These are phyloP conservation scores for Capsicum rhomboideum DNA, from an alignment of 257 asterid species.

Conservation along the genomic window DNA sequence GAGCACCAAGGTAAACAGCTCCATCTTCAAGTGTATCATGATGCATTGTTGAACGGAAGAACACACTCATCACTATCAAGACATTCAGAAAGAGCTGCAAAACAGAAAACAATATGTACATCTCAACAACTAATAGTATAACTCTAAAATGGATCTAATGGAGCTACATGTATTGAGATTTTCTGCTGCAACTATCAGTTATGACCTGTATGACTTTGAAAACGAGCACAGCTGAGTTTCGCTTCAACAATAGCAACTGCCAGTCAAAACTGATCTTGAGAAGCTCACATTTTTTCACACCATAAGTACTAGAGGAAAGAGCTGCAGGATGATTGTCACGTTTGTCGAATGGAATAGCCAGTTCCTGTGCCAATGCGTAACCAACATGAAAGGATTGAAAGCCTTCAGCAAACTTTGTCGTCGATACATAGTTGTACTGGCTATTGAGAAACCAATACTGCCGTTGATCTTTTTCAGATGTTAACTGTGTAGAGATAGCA, in stretches of 20 bases:
- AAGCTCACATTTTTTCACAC: conserved; percentile 65
- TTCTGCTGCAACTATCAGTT: not conserved
- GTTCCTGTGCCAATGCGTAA: conserved; percentile 54
- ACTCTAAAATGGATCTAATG: not conserved
- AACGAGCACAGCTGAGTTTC: conserved; percentile 54
- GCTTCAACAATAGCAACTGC: conserved; percentile 59
- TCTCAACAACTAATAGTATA: not conserved
- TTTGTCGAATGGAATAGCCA: conserved; percentile 64
- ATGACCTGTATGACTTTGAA: conserved; percentile 62
- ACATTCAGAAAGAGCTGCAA: conserved; percentile 84
- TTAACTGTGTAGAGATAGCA: too few species aligned
- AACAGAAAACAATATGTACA: not conserved
- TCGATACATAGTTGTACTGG: conserved; percentile 62
- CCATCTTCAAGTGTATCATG: conserved; percentile 82
- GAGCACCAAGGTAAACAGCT: conserved; percentile 77
- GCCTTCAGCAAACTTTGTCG: conserved; percentile 66
- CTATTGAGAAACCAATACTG: conserved; percentile 73
- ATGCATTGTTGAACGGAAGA: conserved; percentile 78
- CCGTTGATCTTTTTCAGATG: conserved; percentile 82
- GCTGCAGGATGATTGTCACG: conserved; percentile 93
- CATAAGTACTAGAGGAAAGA: conserved; percentile 63
- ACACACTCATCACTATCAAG: conserved; percentile 87
- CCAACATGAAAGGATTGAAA: conserved; percentile 26
- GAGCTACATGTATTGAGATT: not conserved
- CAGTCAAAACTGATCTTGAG: conserved; percentile 68